phyloP scores from a whole-genome alignment of 805 yeast genomes.

The Starmerella apicola region DNA sequence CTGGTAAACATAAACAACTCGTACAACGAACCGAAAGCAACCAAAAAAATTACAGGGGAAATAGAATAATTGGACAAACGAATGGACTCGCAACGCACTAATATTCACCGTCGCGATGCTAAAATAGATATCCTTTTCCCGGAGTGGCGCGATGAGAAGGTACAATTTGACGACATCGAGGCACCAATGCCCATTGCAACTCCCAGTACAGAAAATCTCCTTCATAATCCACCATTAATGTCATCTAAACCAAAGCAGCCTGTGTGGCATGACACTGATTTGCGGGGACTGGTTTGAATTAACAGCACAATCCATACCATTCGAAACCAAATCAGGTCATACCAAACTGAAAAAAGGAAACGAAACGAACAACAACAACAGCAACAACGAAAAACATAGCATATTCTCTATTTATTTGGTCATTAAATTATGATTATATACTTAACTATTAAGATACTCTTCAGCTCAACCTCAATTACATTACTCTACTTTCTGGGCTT shows the following conservation, averaged over 20 bases:
- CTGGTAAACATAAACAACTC: too few species aligned
- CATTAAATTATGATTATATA: background rate
- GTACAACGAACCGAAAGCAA: too few species aligned
- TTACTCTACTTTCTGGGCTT: background rate
- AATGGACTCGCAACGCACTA: slow-evolving; percentile 27
- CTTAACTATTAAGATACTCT: slow-evolving; percentile 11
- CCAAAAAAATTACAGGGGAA: too few species aligned
- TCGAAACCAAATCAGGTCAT: too few species aligned
- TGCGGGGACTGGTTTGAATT: slow-evolving; percentile 4
- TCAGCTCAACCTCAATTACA: background rate
- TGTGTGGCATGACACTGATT: slow-evolving; percentile 19
- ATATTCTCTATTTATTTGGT: background rate
- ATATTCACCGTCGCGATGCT: slow-evolving; percentile 23
- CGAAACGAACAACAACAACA: too few species aligned
- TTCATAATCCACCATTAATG: slow-evolving; percentile 16
- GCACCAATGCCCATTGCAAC: slow-evolving; percentile 16
- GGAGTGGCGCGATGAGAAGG: slow-evolving; percentile 25
- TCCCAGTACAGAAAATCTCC: slow-evolving; percentile 21
- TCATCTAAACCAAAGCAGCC: slow-evolving; percentile 6
- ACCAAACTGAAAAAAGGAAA: too few species aligned
- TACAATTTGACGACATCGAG: slow-evolving; percentile 23
- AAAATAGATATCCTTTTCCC: slow-evolving; percentile 23
- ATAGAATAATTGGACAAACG: too few species aligned
- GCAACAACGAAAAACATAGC: too few species aligned
- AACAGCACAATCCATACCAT: too few species aligned